Evolutionary conservation across 139 green algal genomes (phyloP).

Genomic region (Chlamydomonas eustigma): DNA sequence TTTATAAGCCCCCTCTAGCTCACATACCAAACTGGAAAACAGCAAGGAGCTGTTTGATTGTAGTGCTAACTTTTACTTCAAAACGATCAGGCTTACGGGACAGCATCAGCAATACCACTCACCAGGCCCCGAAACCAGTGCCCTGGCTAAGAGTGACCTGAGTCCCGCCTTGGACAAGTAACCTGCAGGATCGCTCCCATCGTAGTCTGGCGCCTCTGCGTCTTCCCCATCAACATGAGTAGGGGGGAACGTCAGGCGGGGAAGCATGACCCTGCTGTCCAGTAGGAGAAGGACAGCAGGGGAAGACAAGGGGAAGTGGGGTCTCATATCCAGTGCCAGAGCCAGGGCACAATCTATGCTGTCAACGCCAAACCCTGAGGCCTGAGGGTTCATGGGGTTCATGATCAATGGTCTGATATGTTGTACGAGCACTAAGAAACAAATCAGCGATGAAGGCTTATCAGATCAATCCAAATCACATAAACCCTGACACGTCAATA

Average conservation of each 20-base stretch:
- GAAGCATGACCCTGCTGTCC: neutral
- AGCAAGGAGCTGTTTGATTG: too few species aligned
- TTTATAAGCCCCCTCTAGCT: too few species aligned
- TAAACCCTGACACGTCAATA: too few species aligned
- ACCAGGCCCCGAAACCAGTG: neutral
- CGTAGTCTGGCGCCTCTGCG: neutral
- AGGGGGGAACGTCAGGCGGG: neutral
- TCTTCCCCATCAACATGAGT: neutral
- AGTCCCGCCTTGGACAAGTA: constrained; percentile 9
- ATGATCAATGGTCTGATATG: too few species aligned
- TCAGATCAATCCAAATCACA: too few species aligned
- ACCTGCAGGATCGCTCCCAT: neutral
- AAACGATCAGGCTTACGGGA: too few species aligned
- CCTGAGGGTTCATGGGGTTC: too few species aligned
- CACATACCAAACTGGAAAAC: too few species aligned
- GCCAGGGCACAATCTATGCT: constrained; percentile 27
- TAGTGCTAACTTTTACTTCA: too few species aligned
- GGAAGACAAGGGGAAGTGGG: neutral
- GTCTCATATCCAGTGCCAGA: constrained; percentile 13
- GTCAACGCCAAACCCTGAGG: constrained; percentile 40
- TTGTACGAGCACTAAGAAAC: too few species aligned
- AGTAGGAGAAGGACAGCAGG: neutral
- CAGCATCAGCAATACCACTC: too few species aligned
- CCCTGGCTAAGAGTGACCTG: constrained; percentile 5
- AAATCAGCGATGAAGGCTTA: too few species aligned